phyloP scores from a whole-genome alignment of 352 stramenopile genomes.

The Phytopythium cucurbitacearum region DNA sequence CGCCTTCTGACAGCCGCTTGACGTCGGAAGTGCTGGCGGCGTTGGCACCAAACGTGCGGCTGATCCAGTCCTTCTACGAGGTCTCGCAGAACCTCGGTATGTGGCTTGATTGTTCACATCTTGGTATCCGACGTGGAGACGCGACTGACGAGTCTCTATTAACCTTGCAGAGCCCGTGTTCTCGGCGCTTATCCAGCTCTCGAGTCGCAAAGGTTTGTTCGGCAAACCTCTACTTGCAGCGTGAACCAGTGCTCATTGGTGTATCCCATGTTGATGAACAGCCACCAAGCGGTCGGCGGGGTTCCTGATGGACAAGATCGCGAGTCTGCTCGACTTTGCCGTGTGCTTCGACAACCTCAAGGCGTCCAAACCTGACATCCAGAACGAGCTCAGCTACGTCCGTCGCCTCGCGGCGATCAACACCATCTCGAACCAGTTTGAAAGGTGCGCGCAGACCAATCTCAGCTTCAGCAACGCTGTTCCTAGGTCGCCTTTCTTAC shows the following conservation, averaged over 20 bases:
- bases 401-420: constrained; percentile 40
- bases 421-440: constrained; percentile 34
- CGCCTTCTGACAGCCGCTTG: constrained; percentile 27
- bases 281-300: constrained; percentile 32
- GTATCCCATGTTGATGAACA: constrained; percentile 6
- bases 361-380: constrained; percentile 40
- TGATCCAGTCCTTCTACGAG: constrained; percentile 33
- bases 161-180: constrained; percentile 32
- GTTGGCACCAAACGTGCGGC: constrained; percentile 37
- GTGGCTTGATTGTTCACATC: neutral
- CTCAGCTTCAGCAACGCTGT: neutral
- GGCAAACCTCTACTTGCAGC: neutral
- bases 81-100: constrained; percentile 38
- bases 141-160: neutral
- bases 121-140: neutral
- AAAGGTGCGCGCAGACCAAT: constrained; percentile 13
- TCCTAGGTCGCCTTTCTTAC: neutral
- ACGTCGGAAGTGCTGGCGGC: constrained; percentile 29
- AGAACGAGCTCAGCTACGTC: constrained; percentile 67
- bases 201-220: constrained; percentile 37
- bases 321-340: constrained; percentile 47
- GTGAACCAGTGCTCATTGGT: constrained; percentile 3
- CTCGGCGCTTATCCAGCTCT: constrained; percentile 39
- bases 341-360: constrained; percentile 56
- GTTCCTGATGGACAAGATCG: constrained; percentile 47